A percentile compares a stretch with the other conserved stretches of the same genome.
phyloP scores from a whole-genome alignment of 1,284 basidiomycete genomes.

The Cryptococcus sp. region DNA sequence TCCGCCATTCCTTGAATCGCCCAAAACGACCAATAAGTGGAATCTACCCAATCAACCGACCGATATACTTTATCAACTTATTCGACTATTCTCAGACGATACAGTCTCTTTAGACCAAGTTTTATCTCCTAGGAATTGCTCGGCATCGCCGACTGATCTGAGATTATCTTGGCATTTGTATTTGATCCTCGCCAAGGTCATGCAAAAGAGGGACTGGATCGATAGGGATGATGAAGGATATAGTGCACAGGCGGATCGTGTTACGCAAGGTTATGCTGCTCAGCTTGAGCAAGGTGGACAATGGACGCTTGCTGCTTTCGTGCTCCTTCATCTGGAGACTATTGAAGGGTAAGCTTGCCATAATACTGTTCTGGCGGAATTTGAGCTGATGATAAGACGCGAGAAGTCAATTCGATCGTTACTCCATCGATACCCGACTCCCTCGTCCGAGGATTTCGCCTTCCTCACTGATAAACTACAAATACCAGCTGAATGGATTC shows the following conservation, averaged over 20 bases:
- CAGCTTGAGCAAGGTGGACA: slow-evolving; percentile 78
- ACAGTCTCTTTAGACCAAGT: slow-evolving; percentile 52
- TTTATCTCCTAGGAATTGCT: slow-evolving; percentile 66
- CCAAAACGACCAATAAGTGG: slow-evolving; percentile 42
- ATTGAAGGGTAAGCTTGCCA: slow-evolving; percentile 68
- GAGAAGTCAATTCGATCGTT: slow-evolving; percentile 76
- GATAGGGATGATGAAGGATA: slow-evolving; percentile 71
- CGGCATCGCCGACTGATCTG: slow-evolving; percentile 70
- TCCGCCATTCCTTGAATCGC: slow-evolving; percentile 62
- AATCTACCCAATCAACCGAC: slow-evolving; percentile 29
- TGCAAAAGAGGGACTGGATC: slow-evolving; percentile 76
- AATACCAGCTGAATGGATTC: slow-evolving; percentile 80
- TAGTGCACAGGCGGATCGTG: slow-evolving; percentile 73
- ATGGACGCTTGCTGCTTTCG: slow-evolving; percentile 83
- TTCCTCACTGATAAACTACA: slow-evolving; percentile 72
- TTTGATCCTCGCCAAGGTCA: slow-evolving; percentile 74
- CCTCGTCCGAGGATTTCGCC: slow-evolving; percentile 64
- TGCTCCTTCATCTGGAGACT: slow-evolving; percentile 82
- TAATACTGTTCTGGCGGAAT: slow-evolving; percentile 2
- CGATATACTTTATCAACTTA: slow-evolving; percentile 79
- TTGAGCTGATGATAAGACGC: slow-evolving; percentile 52
- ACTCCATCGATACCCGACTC: slow-evolving; percentile 66
- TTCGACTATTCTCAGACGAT: slow-evolving; percentile 65
- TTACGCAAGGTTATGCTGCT: slow-evolving; percentile 78
- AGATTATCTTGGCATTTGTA: slow-evolving; percentile 92